Base-by-base conservation (phyloP, 441 rosid genomes). In the Erodium texanum region DNA sequence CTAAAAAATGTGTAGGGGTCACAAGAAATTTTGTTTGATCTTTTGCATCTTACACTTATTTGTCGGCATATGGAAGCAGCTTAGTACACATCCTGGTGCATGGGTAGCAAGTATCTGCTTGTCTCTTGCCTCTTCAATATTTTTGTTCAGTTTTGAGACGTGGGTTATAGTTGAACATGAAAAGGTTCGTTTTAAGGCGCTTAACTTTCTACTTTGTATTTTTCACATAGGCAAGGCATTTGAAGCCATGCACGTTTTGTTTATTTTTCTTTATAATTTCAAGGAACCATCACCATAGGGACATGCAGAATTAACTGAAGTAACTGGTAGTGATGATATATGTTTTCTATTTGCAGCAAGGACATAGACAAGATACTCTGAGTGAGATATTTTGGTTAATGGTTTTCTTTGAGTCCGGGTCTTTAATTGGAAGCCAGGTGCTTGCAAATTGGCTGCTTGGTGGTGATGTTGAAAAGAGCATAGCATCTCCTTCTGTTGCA, bases 351-450 rank as follows among this genome's bases (percentile, higher is more conserved):
- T 76, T 82, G 79, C 87, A 94, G 98, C 87, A 78, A 83, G 96
- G 96, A 66, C 90, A 83, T 70, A 76, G 92, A 66, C 90, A 85
- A 75, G 96, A 89, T 65, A 73, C 80, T 66, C 78, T 92, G 76
- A 86, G 74, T 62, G 96, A 88, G 65, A 86, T 87, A 22, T 92
- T 92, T 73, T 89, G 98, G 99, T 77, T 89, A 64, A 92, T 94
- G 98, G 83, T 86, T 63, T 87, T 89, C 68, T 80, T 89, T 14
- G 98, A 92, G 83, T 86, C 97, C 16, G 90, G 81, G 45, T 79
- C 91, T 61, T 83, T 85, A 41, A 80, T 89, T 64, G 91, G 89
- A 78, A 83, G 90, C 79, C 98, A 92, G 80, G 81, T 83, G 70
- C 86, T 92, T 65, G 76, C 84, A 2, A 94, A 92, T 79, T 88